Evolutionary conservation across 1,284 basidiomycete genomes (phyloP), one percentile per base, ranked within the genome.

Genomic region (Butyriboletus appendiculatus): DNA sequence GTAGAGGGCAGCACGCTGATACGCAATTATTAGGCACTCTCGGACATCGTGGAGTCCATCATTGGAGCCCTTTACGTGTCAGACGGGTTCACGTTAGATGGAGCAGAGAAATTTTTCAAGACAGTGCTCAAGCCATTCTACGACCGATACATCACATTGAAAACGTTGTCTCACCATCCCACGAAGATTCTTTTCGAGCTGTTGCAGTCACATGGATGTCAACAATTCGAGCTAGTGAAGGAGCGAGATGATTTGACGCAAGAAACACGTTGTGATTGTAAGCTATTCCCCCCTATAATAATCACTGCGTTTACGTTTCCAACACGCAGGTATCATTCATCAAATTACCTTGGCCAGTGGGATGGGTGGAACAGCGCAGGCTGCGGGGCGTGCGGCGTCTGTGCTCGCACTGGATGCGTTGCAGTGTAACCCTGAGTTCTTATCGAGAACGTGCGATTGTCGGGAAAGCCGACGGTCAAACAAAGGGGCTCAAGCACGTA

Each of bases 41-140:
- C 88, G 7, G 90, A 92, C 67, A 76, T 91, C 22, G 77, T 93
- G 24, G 90, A 93, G 67, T 85, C 90, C 6, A 74, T 90, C 42
- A 74, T 91, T 24, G 90, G 88, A 5, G 89, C 88, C 14, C 73
- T 90, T 42, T 88, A 86, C 67, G 78, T 91, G 55, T 86, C 85
- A n/a, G 87, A 90, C 62, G 76, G 79, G 52, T 89, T 86, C 69
- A 78, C 80, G 12, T 78, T 79, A 32, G 69, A 75, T 47, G 85
- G 85, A 5, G 77, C 77, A 35, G 80, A 88, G 60, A 72, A 71
- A 0, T 77, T 93, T 62, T 93, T 88, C 69, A 76, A 84, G 53
- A 79, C 76, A 50, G 71, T 86, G 41, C 71, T 91, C 49, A 78
- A 80, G 64, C 90, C 90, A 9, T 92, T 92, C 68, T 89, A 85